These are phyloP conservation scores for Phytopythium cucurbitacearum DNA, from an alignment of 352 stramenopile genomes.

Conservation along the genomic window DNA sequence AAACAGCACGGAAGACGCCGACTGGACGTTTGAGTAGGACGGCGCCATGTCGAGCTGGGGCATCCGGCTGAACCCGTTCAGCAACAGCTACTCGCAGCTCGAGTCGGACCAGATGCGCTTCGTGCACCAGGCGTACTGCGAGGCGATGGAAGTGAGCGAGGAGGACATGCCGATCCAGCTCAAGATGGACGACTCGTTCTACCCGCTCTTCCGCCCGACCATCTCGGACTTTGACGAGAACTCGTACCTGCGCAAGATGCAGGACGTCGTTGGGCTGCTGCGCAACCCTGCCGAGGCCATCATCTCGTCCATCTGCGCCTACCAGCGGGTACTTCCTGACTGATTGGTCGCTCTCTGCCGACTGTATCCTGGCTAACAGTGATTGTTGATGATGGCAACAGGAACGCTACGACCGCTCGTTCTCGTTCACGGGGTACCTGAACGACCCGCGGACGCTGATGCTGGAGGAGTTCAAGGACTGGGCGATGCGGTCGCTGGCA, in stretches of 20 bases:
- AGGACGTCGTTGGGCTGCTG: constrained; percentile 75
- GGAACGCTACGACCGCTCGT: constrained; percentile 72
- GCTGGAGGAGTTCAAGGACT: constrained; percentile 86
- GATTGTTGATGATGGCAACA: constrained; percentile 11
- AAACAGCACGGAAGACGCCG: background rate
- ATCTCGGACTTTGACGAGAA: constrained; percentile 85
- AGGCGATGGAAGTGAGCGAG: constrained; percentile 78
- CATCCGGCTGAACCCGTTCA: constrained; percentile 79
- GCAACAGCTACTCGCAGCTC: constrained; percentile 80
- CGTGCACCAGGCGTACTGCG: constrained; percentile 83
- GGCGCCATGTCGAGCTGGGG: constrained; percentile 71
- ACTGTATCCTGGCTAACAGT: constrained; percentile 4
- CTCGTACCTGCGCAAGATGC: constrained; percentile 87
- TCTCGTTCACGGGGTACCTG: constrained; percentile 74
- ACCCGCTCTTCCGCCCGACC: constrained; percentile 66
- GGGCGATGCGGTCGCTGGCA: constrained; percentile 76
- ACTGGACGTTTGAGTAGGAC: background rate
- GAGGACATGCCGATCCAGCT: constrained; percentile 79
- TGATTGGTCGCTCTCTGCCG: background rate
- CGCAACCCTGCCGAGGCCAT: constrained; percentile 79
- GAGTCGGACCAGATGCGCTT: constrained; percentile 84
- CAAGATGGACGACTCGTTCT: constrained; percentile 85
- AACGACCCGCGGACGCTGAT: constrained; percentile 78
- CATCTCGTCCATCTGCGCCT: constrained; percentile 84
- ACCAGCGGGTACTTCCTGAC: constrained; percentile 41